A percentile compares a stretch with the other conserved stretches of the same genome.
Conservation (phyloP, 768 basidiomycete species). For the Auricularia auricula-judae region DNA sequence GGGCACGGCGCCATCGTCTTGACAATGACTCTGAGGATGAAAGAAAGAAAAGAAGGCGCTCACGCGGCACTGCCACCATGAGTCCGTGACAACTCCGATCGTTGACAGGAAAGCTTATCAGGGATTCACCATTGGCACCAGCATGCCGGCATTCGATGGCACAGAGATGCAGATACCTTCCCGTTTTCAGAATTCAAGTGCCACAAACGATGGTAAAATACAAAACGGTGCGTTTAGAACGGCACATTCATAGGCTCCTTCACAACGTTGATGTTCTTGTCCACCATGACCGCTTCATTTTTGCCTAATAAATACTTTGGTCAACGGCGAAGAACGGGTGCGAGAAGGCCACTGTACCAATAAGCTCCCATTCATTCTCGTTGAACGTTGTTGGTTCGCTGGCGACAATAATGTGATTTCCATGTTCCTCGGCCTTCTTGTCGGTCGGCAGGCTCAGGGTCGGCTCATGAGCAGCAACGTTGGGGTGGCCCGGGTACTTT, state of each 20-base stretch:
- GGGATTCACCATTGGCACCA: too few species aligned
- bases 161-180: too few species aligned
- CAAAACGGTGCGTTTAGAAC: too few species aligned
- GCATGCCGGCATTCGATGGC: too few species aligned
- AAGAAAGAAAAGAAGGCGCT: too few species aligned
- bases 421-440: conserved; percentile 19
- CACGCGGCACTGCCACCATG: too few species aligned
- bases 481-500: conserved; percentile 25
- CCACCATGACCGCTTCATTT: background rate
- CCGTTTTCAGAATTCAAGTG: too few species aligned
- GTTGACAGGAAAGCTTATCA: too few species aligned
- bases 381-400: conserved; percentile 24
- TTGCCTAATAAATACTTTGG: background rate
- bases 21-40: too few species aligned
- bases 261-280: background rate
- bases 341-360: background rate
- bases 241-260: background rate
- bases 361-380: conserved; percentile 20
- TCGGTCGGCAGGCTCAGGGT: conserved; percentile 9
- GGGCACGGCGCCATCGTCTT: background rate
- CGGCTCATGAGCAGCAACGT: conserved; percentile 10
- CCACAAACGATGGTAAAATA: too few species aligned
- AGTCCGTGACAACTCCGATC: too few species aligned
- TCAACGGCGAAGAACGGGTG: background rate
- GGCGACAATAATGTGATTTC: conserved; percentile 22